A percentile compares a stretch with the other conserved stretches of the same genome.
phyloP scores from a whole-genome alignment of 306 rosid species.

The Cercis canadensis region DNA sequence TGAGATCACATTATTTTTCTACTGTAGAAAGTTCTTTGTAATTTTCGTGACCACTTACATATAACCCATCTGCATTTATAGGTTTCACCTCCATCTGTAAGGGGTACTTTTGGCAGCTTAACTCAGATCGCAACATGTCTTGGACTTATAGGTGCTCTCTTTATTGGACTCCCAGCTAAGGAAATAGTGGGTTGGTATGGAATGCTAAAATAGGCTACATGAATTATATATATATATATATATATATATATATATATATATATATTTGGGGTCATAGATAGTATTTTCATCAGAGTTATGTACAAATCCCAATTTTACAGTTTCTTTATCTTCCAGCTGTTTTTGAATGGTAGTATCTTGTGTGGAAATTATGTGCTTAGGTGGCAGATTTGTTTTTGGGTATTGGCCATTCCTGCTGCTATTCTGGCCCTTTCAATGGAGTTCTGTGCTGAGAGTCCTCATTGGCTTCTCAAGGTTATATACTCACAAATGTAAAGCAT shows the following conservation, averaged over 20 bases:
- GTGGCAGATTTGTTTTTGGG: conserved; percentile 93
- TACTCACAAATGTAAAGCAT: conserved; percentile 32
- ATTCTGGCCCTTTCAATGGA: conserved; percentile 77
- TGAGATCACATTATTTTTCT: conserved; percentile 23
- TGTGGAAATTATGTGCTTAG: conserved; percentile 49
- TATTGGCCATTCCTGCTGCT: conserved; percentile 66
- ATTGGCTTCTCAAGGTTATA: conserved; percentile 87
- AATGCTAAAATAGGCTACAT: conserved; percentile 19
- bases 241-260: too few relatives aligned
- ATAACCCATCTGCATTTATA: conserved; percentile 42
- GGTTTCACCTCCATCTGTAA: conserved; percentile 79
- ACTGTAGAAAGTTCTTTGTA: background rate
- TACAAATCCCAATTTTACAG: conserved; percentile 10
- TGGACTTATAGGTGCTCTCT: conserved; percentile 73
- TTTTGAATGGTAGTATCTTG: conserved; percentile 23
- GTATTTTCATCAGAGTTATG: background rate
- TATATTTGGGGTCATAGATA: background rate
- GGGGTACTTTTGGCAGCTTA: conserved; percentile 80
- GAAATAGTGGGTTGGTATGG: conserved; percentile 80
- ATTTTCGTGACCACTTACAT: conserved; percentile 12
- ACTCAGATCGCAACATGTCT: conserved; percentile 90
- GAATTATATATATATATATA: conserved; percentile 26
- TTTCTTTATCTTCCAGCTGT: conserved; percentile 2
- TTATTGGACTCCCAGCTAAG: conserved; percentile 81
- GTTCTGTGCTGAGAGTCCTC: conserved; percentile 85